Evolutionary conservation across 495 filamentous ascomycete genomes (phyloP), one percentile per base, ranked within the genome.

Genomic region (Tuber umbilicatum): DNA sequence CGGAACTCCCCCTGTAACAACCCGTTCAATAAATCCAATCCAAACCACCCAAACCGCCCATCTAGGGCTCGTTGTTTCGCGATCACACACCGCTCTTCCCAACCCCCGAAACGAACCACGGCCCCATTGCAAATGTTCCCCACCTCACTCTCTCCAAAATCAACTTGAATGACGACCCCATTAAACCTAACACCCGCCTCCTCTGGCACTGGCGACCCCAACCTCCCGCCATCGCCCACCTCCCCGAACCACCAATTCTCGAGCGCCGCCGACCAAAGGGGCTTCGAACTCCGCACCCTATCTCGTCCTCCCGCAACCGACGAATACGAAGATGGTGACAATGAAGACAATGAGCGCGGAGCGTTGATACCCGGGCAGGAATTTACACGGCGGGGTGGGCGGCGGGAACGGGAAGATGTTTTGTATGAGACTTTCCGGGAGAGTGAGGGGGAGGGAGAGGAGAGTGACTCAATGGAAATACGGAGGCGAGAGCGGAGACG

Each of bases 381-480:
- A 35, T 31, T 27, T 27, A 17, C 27, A 35, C 5, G 72, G 75
- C 40, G 76, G 76, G 17, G 73, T 73, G 21, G 68, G 73, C 27
- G 55, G 42, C 39, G 71, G 38, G 45, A 45, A 3, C 21, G 79
- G 74, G 79, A 77, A 19, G 80, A 76, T 23, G 74, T 81, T 37
- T 70, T 81, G n/a, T 81, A 81, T 21, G 80, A 82, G 69, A 74
- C 71, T 6, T 78, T 78, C n/a, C 72, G 39, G 73, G 78, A 72
- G 45, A 77, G 76, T 38, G 76, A 78, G 23, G 72, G 31, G 10
- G 71, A 72, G 9, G 72, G 16, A 17, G 35, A 50, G 72, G 38
- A 37, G 45, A 79, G 76, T 37, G 69, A 68, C 31, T 72, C 71
- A 0, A 45, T 64, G 42, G 23, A 70, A 64, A 60, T 75, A 50